Conservation (phyloP, 805 yeast genomes). For the Monosporozyma unispora region DNA sequence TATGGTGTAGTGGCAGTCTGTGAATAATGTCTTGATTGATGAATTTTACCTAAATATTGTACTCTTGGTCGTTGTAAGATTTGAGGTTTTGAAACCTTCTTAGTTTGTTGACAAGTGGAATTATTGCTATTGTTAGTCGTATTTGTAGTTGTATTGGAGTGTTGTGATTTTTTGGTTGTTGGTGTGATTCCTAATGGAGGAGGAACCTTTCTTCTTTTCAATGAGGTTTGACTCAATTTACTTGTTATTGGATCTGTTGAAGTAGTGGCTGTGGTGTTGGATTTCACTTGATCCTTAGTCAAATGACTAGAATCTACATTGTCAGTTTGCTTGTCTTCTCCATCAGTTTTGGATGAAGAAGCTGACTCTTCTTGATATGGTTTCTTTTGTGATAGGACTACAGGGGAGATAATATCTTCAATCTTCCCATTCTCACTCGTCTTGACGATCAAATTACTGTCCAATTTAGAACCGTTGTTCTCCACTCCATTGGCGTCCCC, state of each 20-base stretch:
- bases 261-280: background rate
- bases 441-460: constrained; percentile 2
- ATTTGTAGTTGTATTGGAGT: background rate
- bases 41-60: constrained; percentile 19
- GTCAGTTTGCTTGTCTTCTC: background rate
- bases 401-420: constrained; percentile 6
- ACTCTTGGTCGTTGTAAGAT: constrained; percentile 17
- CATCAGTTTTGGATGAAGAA: background rate
- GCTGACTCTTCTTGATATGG: constrained; percentile 2
- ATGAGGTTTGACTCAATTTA: constrained; percentile 3
- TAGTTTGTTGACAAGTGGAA: background rate
- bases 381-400: background rate
- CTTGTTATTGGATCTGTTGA: background rate
- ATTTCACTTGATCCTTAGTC: background rate
- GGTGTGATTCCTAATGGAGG: constrained; percentile 5
- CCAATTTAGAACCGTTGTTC: background rate
- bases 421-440: constrained; percentile 4
- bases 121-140: background rate
- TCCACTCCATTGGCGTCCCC: background rate
- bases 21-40: background rate
- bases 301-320: background rate
- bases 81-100: background rate
- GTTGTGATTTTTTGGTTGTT: background rate
- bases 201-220: constrained; percentile 7
- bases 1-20: constrained; percentile 2